Evolutionary conservation across 148 eudicot species (phyloP).

Genomic region (Camellia lanceoleosa): DNA sequence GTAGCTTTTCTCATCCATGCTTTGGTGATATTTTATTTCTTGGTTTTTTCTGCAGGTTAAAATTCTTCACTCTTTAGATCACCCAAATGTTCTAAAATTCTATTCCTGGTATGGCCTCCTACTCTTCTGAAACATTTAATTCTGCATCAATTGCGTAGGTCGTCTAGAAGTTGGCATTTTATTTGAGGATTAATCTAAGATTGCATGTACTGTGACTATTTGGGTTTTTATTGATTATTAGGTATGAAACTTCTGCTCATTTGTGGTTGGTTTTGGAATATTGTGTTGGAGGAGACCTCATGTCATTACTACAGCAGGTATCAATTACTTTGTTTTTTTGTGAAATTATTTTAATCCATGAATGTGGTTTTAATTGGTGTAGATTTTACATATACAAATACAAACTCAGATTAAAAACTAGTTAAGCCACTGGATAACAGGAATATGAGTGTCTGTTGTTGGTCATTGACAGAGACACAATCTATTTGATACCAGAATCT

Average conservation of each 20-base stretch:
- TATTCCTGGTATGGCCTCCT: conserved; percentile 62
- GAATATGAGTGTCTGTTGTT: neutral
- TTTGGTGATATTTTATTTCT: neutral
- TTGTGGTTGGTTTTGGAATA: conserved; percentile 94
- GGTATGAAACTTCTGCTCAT: conserved; percentile 97
- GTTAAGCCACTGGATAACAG: neutral
- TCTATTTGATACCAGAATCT: neutral
- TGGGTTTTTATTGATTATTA: conserved; percentile 18
- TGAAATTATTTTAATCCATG: conserved; percentile 13
- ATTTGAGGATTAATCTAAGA: neutral
- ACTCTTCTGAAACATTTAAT: neutral
- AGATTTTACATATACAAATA: neutral
- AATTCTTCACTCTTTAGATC: conserved; percentile 73
- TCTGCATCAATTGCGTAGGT: neutral
- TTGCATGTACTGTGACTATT: neutral
- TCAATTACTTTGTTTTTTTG: neutral
- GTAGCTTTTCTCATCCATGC: neutral
- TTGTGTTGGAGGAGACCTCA: conserved; percentile 95
- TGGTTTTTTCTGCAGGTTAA: conserved; percentile 52
- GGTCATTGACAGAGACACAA: neutral
- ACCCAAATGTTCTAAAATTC: conserved; percentile 81
- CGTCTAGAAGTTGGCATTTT: neutral
- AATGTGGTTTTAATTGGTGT: neutral
- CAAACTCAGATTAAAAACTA: neutral
- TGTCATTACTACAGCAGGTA: conserved; percentile 84